Evolutionary conservation across 2,329 filamentous ascomycete genomes (phyloP), one percentile per base, ranked within the genome.

Genomic region (Phyllosticta citriasiana): DNA sequence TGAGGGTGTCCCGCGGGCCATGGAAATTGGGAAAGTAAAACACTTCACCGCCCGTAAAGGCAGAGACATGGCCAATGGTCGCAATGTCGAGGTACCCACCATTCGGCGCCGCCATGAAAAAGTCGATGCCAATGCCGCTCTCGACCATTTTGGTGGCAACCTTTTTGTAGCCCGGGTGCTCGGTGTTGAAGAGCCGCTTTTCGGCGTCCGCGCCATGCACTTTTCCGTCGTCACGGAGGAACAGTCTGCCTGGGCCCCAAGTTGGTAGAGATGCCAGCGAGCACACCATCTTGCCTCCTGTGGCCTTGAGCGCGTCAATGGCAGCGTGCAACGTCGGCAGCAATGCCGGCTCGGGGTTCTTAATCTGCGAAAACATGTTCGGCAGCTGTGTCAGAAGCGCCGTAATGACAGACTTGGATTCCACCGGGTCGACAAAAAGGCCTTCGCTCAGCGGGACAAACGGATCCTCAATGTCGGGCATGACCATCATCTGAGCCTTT

Each of bases 11-110:
- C 47, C 94, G 85, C 7, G 89, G 89, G 7, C 88, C 85, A 63
- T 96, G 86, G 77, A 96, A 99, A 73, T 97, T 99, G 54, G 94
- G 92, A 72, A 96, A 99, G 76, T 96, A 97, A 76, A 92, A 99
- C 0, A 88, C 89, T 73, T 99, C 94, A 65, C 94, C 94, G 62
- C 94, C 94, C n/a, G 91, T 96, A 30, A 88, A 86, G 52, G 91
- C 86, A 33, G 94, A 84, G 24, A 96, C 84, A 73, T 96, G 88
- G 52, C 92, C 90, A 67, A 97, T 88, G 2, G 93, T 96, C 35
- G 91, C 93, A 71, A 97, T 86, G 69, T 97, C 93, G 55, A 97
- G 83, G 74, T 96, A 97, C 16, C 89, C 89, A 57, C 93, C 93
- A 54, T 89, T 88, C 1, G 94, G 91, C 10, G 94, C 88, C 24